Base-by-base conservation (phyloP, 805 yeast genomes). In the Kluyveromyces starmeri region DNA sequence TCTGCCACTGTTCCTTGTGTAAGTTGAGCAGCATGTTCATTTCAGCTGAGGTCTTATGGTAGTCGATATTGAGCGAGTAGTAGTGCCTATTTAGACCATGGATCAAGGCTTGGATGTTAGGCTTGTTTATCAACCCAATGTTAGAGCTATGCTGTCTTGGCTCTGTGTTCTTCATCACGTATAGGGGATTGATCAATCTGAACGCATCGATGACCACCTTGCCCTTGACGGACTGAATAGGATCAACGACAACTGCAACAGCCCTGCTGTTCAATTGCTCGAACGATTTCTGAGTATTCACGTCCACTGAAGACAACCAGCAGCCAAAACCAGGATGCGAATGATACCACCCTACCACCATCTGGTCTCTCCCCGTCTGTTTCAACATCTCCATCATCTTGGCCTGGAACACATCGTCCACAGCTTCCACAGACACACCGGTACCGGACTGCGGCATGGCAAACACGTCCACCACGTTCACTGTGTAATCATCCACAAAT, bases 291-390 rank as follows among this genome's bases (percentile, higher is more conserved):
- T 92, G 99, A 3, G 99, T 92, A 60, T 86, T 85, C 41, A 92
- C 94, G 71, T 92, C 99, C 19, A 92, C 97, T 19, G 88, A 78
- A 9, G 97, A 88, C 48, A 92, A 70, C 99, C 99, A 92, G 67
- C 99, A 92, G n/a, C 98, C 98, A 58, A 89, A 92, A 12, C 98
- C 98, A 4, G 98, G 98, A 63, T 92, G 98, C 10, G 97, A 88
- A 58, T 92, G 99, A 66, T 92, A 92, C 99, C 99, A 92, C 21
- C 99, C 99, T 32, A 92, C 99, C 35, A 92, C 98, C 84, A 84
- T 86, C 59, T 92, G 94, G 62, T 88, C 96, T 60, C 99, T 73
- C n/a, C 99, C 99, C 1, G 98, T 92, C 60, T 92, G 98, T 62
- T 83, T 78, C 53, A 92, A 71, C 98, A 92, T 92, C 55, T 92